Conservation (phyloP, 2,329 filamentous ascomycete species). For the Cytospora leucostoma region DNA sequence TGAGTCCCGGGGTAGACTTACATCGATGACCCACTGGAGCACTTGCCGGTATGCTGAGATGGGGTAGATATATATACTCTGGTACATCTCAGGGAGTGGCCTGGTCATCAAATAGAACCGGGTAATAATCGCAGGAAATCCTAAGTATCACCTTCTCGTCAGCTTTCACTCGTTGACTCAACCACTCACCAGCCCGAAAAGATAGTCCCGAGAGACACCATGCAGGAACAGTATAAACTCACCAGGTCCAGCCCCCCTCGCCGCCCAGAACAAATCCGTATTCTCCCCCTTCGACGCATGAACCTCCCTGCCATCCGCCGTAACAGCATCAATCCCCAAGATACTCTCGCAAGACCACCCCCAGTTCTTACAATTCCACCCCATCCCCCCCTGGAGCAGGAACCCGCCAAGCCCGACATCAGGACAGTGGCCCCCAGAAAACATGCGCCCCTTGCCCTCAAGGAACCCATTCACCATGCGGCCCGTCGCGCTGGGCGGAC, state of each 20-base stretch:
- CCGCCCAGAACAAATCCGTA: conserved; percentile 51
- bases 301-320: conserved; percentile 43
- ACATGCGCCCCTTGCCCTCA: conserved; percentile 45
- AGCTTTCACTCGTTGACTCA: not conserved
- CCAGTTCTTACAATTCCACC: conserved; percentile 60
- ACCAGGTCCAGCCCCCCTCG: conserved; percentile 49
- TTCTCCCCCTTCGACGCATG: conserved; percentile 43
- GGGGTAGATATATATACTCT: conserved; percentile 48
- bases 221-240: conserved; percentile 18
- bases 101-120: conserved; percentile 49
- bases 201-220: too few relatives aligned
- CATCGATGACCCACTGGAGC: conserved; percentile 50
- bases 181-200: not conserved
- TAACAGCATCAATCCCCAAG: conserved; percentile 49
- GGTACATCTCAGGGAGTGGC: conserved; percentile 37
- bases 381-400: conserved; percentile 58
- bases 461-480: conserved; percentile 44
- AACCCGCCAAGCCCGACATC: conserved; percentile 60
- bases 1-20: conserved; percentile 29
- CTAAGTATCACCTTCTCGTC: conserved; percentile 30
- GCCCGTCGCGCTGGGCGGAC: conserved; percentile 51
- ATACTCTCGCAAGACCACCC: conserved; percentile 55
- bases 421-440: conserved; percentile 56
- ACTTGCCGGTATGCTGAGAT: conserved; percentile 46
- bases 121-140: conserved; percentile 56